Evolutionary conservation across 371 early-diverging fungal species (phyloP).

Genomic region (Mucor racemosus): DNA sequence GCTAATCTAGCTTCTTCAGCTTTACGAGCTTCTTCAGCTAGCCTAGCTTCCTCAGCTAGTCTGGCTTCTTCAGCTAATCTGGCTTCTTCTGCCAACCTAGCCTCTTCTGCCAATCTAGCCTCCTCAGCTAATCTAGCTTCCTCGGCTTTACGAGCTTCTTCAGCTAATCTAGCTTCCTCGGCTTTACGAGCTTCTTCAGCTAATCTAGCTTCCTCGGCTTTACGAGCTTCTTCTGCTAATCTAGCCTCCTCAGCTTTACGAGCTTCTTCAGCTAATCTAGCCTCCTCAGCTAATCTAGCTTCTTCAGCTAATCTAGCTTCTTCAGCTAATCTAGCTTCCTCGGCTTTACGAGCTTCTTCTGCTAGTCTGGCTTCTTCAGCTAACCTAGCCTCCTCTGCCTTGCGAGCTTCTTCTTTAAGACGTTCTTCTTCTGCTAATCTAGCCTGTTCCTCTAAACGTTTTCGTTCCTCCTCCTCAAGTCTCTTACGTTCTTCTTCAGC

Average conservation of each 20-base stretch:
- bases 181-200: constrained; percentile 6
- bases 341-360: not conserved
- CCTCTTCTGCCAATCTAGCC: constrained; percentile 3
- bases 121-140: constrained; percentile 13
- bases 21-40: not conserved
- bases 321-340: not conserved
- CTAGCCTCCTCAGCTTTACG: constrained; percentile 7
- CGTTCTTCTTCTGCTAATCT: constrained; percentile 1
- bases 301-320: constrained; percentile 4
- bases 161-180: constrained; percentile 11
- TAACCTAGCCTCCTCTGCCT: not conserved
- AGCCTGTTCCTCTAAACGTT: constrained; percentile 7
- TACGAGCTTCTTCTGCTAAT: constrained; percentile 8
- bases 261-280: not conserved
- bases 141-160: too few species aligned
- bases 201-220: not conserved
- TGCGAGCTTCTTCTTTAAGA: constrained; percentile 6
- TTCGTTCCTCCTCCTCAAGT: constrained; percentile 6
- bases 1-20: too few species aligned
- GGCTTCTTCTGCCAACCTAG: constrained; percentile 1
- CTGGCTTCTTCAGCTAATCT: constrained; percentile 14
- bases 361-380: constrained; percentile 3
- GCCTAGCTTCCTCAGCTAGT: constrained; percentile 1
- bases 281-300: not conserved
- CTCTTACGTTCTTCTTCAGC: constrained; percentile 17